Evolutionary conservation across 1,284 basidiomycete species (phyloP).

Genomic region (Pulveroboletus sp.): DNA sequence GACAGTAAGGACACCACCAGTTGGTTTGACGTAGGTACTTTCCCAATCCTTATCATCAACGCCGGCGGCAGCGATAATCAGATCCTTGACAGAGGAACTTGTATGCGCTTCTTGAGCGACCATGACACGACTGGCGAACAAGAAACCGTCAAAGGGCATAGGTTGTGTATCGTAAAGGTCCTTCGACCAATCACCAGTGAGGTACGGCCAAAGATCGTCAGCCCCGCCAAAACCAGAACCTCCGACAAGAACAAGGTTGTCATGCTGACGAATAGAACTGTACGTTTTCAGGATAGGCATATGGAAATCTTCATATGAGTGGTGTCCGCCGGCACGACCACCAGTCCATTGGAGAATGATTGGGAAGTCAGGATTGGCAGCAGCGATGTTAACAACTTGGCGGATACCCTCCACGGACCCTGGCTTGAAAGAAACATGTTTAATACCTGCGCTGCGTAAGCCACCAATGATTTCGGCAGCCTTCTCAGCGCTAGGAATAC

Average conservation of each 20-base stretch:
- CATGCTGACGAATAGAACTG: constrained; percentile 82
- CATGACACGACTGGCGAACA: constrained; percentile 97
- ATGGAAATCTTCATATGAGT: constrained; percentile 98
- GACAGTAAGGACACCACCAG: constrained; percentile 95
- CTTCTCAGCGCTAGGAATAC: constrained; percentile 91
- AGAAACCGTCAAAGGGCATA: constrained; percentile 99
- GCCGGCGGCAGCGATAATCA: constrained; percentile 93
- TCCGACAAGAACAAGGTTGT: constrained; percentile 88
- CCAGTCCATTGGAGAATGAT: constrained; percentile 99
- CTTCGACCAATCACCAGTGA: constrained; percentile 94
- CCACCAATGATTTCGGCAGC: constrained; percentile 89
- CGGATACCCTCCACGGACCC: constrained; percentile 97
- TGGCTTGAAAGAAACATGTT: constrained; percentile 96
- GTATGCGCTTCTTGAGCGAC: constrained; percentile 98
- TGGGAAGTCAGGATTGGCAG: constrained; percentile 95
- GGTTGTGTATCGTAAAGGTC: constrained; percentile 82
- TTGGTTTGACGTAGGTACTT: constrained; percentile 91
- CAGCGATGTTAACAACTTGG: constrained; percentile 95
- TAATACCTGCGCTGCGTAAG: constrained; percentile 80
- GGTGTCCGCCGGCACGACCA: constrained; percentile 98
- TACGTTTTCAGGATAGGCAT: constrained; percentile 94
- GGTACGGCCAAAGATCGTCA: constrained; percentile 96
- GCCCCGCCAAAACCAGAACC: constrained; percentile 98
- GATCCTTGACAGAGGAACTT: constrained; percentile 90
- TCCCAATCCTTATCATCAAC: constrained; percentile 93